Conservation (phyloP, 2,329 filamentous ascomycete genomes). For the Cytospora piceae region DNA sequence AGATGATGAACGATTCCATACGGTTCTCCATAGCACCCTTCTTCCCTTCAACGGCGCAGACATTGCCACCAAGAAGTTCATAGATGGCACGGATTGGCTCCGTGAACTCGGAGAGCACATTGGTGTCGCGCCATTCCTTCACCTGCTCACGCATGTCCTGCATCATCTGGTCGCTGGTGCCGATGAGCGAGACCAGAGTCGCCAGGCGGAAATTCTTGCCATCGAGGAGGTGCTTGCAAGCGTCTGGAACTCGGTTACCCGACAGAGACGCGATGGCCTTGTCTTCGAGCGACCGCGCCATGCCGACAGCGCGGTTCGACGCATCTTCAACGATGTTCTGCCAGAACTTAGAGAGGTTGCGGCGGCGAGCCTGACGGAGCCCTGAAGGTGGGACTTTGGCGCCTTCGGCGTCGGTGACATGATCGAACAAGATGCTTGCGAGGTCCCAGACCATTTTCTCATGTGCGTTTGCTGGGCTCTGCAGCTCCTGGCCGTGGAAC, state of each 20-base stretch:
- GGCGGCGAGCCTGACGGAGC: constrained; percentile 52
- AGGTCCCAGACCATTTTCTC: constrained; percentile 85
- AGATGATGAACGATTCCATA: constrained; percentile 78
- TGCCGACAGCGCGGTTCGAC: constrained; percentile 57
- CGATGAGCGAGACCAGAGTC: constrained; percentile 81
- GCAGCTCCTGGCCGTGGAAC: constrained; percentile 43
- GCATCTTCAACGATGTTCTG: constrained; percentile 66
- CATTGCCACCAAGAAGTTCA: constrained; percentile 85
- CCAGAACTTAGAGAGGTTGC: constrained; percentile 70
- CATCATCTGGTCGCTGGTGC: constrained; percentile 69
- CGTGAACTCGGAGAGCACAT: constrained; percentile 84
- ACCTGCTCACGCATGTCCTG: constrained; percentile 80
- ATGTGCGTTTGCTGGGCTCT: constrained; percentile 47
- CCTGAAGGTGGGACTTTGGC: constrained; percentile 34
- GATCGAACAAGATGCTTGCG: constrained; percentile 84
- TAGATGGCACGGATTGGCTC: constrained; percentile 86
- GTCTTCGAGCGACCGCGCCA: constrained; percentile 72
- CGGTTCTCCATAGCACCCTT: constrained; percentile 78
- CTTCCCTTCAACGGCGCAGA: constrained; percentile 80
- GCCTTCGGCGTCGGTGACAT: constrained; percentile 44
- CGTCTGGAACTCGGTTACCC: constrained; percentile 77
- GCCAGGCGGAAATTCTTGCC: constrained; percentile 83
- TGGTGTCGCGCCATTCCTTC: constrained; percentile 79
- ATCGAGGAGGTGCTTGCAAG: constrained; percentile 77
- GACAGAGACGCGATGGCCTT: constrained; percentile 82